Base-by-base conservation (phyloP, 2,329 filamentous ascomycete species). In the Pseudogymnoascus sp. region DNA sequence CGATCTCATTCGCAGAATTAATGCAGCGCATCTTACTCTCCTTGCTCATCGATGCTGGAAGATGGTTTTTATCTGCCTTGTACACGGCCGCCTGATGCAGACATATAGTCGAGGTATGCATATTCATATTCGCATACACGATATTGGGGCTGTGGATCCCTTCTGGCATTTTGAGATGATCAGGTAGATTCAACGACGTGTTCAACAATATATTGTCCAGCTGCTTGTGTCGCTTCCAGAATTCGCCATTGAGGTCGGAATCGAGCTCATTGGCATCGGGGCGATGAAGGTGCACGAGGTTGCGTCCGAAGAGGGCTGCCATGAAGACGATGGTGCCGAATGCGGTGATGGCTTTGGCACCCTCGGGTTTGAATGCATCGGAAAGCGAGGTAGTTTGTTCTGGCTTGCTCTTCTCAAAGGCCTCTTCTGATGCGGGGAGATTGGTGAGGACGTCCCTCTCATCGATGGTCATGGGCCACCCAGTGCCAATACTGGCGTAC, bases 81-180 rank as follows among this genome's bases (percentile, higher is more conserved):
- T 93, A 97, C 17, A 99, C 97, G 27, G 94, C 94, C 2, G 93
- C 94, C 76, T 99, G 94, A 71, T 99, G 94, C n/a, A 99, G 79
- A 73, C 93, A 97, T 61, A 99, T 97, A 1, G 91, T 92, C 0
- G 92, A 96, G 0, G 94, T 96, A 73, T 97, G 92, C 33, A 99
- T 91, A 71, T 90, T 92, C 91, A 99, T 96, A 70, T 97, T 97
- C 63, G 90, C 86, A 73, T 97, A 97, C 4, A 97, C 86, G 61
- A 93, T 86, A 66, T 97, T 97, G 3, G 92, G 83, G 70, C 92
- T 89, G 13, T 80, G 78, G 35, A 96, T 77, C 0, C 91, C 91
- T 13, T 78, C 77, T 0, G 94, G 92, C 33, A 97, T 79, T 67
- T 93, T 91, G 33, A 97, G 81, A 66, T 89, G 82, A 35, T 84